Evolutionary conservation across 306 rosid genomes (phyloP).

Genomic region (Vigna nakashimae): DNA sequence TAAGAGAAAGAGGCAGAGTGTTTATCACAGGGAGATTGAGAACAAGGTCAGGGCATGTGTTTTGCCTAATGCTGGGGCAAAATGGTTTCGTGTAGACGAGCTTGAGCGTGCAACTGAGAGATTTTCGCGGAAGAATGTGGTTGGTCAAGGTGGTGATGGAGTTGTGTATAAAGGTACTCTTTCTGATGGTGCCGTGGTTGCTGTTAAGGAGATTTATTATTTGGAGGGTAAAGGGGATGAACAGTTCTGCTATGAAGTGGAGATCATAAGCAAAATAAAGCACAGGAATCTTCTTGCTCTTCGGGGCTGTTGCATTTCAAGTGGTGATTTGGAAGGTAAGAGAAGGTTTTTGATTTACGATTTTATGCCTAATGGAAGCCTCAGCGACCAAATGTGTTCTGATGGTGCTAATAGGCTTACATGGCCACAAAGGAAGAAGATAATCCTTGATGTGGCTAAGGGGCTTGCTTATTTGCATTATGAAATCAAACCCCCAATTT

Average conservation of each 20-base stretch:
- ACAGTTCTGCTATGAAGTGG: slow-evolving; percentile 79
- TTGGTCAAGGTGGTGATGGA: slow-evolving; percentile 83
- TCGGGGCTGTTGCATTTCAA: slow-evolving; percentile 77
- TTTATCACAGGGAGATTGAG: slow-evolving; percentile 56
- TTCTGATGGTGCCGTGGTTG: slow-evolving; percentile 65
- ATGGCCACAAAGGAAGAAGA: slow-evolving; percentile 83
- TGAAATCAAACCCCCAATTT: slow-evolving; percentile 80
- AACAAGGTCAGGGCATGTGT: slow-evolving; percentile 57
- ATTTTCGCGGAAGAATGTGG: slow-evolving; percentile 67
- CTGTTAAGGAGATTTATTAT: slow-evolving; percentile 69
- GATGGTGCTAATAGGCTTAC: slow-evolving; percentile 50
- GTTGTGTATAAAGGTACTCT: slow-evolving; percentile 78
- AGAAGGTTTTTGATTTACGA: slow-evolving; percentile 79
- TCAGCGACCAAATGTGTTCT: slow-evolving; percentile 61
- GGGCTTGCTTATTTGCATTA: slow-evolving; percentile 81
- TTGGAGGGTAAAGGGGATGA: slow-evolving; percentile 73
- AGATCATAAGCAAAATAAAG: slow-evolving; percentile 77
- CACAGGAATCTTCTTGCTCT: slow-evolving; percentile 81
- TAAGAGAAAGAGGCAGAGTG: slow-evolving; percentile 46
- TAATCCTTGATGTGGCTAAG: slow-evolving; percentile 81
- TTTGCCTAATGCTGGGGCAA: slow-evolving; percentile 67
- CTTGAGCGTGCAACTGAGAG: slow-evolving; percentile 72
- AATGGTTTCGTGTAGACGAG: slow-evolving; percentile 72
- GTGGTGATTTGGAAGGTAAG: slow-evolving; percentile 62
- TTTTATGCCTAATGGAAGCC: slow-evolving; percentile 72